These are phyloP conservation scores for Termitomyces sp. DNA, from an alignment of 768 basidiomycete species.

Conservation along the genomic window DNA sequence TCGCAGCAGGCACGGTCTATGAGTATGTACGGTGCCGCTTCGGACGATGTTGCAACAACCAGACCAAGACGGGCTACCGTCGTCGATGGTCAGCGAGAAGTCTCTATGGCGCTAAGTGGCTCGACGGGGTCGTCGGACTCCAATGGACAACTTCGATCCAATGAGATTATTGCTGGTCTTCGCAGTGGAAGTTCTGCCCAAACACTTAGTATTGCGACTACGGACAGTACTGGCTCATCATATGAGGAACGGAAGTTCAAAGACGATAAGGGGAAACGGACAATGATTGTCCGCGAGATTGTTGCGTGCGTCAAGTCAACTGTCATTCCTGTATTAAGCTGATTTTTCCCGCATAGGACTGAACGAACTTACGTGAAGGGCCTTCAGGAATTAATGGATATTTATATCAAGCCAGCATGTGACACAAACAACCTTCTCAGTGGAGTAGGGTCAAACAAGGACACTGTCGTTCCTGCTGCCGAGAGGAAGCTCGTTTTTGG, in stretches of 20 bases:
- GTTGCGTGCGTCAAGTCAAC: constrained; percentile 57
- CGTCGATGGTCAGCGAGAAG: constrained; percentile 50
- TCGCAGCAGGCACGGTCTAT: constrained; percentile 54
- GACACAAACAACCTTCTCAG: constrained; percentile 65
- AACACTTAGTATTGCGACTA: constrained; percentile 70
- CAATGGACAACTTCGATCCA: constrained; percentile 54
- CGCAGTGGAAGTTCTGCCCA: constrained; percentile 56
- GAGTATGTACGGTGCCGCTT: constrained; percentile 51
- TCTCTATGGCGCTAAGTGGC: constrained; percentile 47
- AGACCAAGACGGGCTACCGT: constrained; percentile 67
- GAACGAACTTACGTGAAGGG: constrained; percentile 94
- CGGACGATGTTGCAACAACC: constrained; percentile 33
- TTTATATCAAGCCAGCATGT: constrained; percentile 86
- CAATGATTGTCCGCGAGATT: constrained; percentile 85
- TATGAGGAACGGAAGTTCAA: constrained; percentile 84
- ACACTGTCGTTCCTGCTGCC: constrained; percentile 76
- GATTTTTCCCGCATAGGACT: constrained; percentile 47
- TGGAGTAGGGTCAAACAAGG: constrained; percentile 66
- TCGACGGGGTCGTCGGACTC: constrained; percentile 38
- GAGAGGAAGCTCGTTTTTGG: constrained; percentile 92
- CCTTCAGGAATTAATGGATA: constrained; percentile 89
- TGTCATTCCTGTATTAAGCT: neutral
- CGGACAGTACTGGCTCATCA: constrained; percentile 62
- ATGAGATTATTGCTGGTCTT: constrained; percentile 55
- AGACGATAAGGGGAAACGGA: constrained; percentile 82